Conservation (phyloP, 805 yeast genomes). For the Ogataea nakhonphanomensis region DNA sequence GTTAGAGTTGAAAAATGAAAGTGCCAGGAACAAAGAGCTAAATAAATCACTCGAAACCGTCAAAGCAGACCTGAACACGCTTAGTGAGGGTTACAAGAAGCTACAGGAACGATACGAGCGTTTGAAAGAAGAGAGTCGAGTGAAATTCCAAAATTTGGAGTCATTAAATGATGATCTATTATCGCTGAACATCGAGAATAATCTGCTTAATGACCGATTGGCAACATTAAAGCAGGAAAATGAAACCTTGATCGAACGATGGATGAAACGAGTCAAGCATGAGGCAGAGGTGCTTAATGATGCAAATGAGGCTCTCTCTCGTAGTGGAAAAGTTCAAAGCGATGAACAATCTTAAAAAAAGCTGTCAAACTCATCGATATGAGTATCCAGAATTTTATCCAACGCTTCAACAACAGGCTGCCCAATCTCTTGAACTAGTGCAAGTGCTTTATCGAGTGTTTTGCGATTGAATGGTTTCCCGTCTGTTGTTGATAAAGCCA, state of each 20-base stretch:
- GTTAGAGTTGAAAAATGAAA: slow-evolving; percentile 8
- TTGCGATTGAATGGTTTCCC: slow-evolving; percentile 54
- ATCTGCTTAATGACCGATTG: slow-evolving; percentile 37
- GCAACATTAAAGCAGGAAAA: slow-evolving; percentile 36
- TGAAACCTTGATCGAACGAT: slow-evolving; percentile 37
- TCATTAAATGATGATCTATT: slow-evolving; percentile 48
- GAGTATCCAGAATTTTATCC: slow-evolving; percentile 43
- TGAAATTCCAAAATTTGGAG: slow-evolving; percentile 45
- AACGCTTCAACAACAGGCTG: slow-evolving; percentile 57
- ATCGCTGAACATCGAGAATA: slow-evolving; percentile 47
- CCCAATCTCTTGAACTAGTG: slow-evolving; percentile 60
- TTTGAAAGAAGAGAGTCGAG: slow-evolving; percentile 31
- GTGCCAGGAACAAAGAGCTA: slow-evolving; percentile 6
- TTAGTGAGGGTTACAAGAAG: slow-evolving; percentile 26
- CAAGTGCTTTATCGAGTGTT: slow-evolving; percentile 50
- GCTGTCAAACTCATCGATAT: slow-evolving; percentile 26
- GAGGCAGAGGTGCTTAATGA: slow-evolving; percentile 44
- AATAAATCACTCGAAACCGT: slow-evolving; percentile 9
- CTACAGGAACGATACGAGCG: slow-evolving; percentile 19
- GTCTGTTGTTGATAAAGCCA: slow-evolving; percentile 51
- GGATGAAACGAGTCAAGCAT: slow-evolving; percentile 41
- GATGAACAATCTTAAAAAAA: slow-evolving; percentile 12
- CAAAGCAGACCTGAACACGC: slow-evolving; percentile 16
- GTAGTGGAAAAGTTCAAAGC: slow-evolving; percentile 11
- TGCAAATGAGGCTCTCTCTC: slow-evolving; percentile 32